phyloP scores from a whole-genome alignment of 1,284 basidiomycete species.

The Athelia psychrophila region DNA sequence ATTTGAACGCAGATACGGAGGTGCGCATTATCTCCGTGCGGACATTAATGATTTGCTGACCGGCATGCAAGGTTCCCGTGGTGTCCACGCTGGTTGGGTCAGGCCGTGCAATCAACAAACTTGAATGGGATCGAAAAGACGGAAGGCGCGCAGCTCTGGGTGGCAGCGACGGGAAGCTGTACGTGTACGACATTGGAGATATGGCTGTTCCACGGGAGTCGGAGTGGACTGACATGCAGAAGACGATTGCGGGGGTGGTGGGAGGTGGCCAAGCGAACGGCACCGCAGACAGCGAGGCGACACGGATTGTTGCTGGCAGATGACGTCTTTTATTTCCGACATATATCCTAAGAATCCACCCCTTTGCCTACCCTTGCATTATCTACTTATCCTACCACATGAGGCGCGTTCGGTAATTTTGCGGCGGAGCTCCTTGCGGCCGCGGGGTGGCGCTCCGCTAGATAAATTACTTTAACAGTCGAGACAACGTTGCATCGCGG shows the following conservation, averaged over 20 bases:
- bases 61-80: slow-evolving; percentile 66
- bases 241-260: slow-evolving; percentile 65
- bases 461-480: background rate
- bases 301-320: slow-evolving; percentile 43
- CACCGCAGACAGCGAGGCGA: slow-evolving; percentile 38
- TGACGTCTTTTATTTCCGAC: slow-evolving; percentile 16
- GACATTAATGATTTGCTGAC: slow-evolving; percentile 6
- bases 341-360: too few relatives aligned
- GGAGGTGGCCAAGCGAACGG: slow-evolving; percentile 57
- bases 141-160: slow-evolving; percentile 85
- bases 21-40: slow-evolving; percentile 41
- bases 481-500: background rate
- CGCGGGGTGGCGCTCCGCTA: too few relatives aligned
- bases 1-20: slow-evolving; percentile 93
- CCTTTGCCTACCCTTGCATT: too few relatives aligned
- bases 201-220: slow-evolving; percentile 79
- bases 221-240: slow-evolving; percentile 90
- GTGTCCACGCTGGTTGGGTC: slow-evolving; percentile 73
- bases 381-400: too few relatives aligned
- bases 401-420: too few relatives aligned
- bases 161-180: slow-evolving; percentile 88
- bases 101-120: slow-evolving; percentile 88
- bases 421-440: too few relatives aligned
- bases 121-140: slow-evolving; percentile 90
- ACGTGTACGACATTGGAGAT: slow-evolving; percentile 95